Evolutionary conservation across 2,329 filamentous ascomycete species (phyloP), one percentile per base, ranked within the genome.

Genomic region (Aspergillus latus): DNA sequence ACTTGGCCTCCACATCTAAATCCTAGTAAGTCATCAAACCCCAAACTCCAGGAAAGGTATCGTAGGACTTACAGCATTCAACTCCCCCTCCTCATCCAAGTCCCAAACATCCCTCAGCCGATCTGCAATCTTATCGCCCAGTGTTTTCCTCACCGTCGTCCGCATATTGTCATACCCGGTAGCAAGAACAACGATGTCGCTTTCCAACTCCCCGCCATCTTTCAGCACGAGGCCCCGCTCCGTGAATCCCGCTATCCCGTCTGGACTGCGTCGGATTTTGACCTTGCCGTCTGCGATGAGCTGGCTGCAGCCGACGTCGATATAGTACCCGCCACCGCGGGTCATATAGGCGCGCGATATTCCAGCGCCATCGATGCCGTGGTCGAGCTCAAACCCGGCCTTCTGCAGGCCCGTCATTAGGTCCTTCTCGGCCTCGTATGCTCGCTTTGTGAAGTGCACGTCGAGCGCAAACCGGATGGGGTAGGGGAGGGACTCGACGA

Each of bases 161-260:
- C 79, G 77, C 86, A 90, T 90, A 65, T 88, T 88, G 59, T 86
- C 80, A 62, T 87, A 89, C 3, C 80, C 84, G 0, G 84, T 87
- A 0, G 84, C 84, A 42, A 87, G 77, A 0, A 89, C 78, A 7
- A 89, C 80, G 59, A 87, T 79, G 59, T 88, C 86, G 0, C 85
- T 84, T 15, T 82, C 78, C 0, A 88, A 67, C 61, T 79, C 77
- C 0, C 73, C 71, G 0, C 84, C 85, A 57, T 88, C 85, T 0
- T 76, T 76, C 3, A 86, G 77, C 1, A 73, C 67, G 0, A 82
- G 59, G 1, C 77, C 79, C 0, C 73, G 64, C 0, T 78, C 72
- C 0, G 80, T 74, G 2, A 88, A 78, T 21, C 76, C 72, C 1
- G 72, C 65, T 11, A 88, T 81, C 9, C 84, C 82, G 4, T 81